Evolutionary conservation across 305 asterid genomes (phyloP).

Genomic region (Fraxinus xanthoxyloides): DNA sequence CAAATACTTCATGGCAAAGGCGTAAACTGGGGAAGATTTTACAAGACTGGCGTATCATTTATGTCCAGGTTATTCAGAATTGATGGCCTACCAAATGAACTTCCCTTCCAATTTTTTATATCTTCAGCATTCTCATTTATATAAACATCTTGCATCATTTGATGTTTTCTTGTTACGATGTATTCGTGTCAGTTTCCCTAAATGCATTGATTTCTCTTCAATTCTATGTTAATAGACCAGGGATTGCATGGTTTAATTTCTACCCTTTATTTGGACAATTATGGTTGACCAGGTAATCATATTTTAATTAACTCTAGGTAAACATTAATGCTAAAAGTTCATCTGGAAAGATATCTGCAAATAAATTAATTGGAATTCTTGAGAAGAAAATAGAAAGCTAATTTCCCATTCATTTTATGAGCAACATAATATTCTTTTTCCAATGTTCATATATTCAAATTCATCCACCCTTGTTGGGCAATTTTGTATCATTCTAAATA

Average conservation of each 20-base stretch:
- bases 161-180: not conserved
- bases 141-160: not conserved
- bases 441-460: not conserved
- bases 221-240: not conserved
- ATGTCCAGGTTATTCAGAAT: slow-evolving; percentile 65
- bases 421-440: not conserved
- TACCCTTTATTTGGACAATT: not conserved
- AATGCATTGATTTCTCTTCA: not conserved
- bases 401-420: not conserved
- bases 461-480: not conserved
- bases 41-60: slow-evolving; percentile 96
- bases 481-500: not conserved
- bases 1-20: slow-evolving; percentile 97
- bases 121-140: slow-evolving; percentile 4
- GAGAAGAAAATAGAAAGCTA: not conserved
- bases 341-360: not conserved
- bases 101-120: not conserved
- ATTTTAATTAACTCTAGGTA: not conserved
- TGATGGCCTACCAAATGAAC: slow-evolving; percentile 13
- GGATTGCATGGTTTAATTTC: not conserved
- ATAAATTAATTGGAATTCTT: not conserved
- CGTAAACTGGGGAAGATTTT: slow-evolving; percentile 96
- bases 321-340: not conserved
- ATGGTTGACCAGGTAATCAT: not conserved
- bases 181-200: not conserved